Base-by-base conservation (phyloP, 106 monocot species). In the Platanthera zijinensis region DNA sequence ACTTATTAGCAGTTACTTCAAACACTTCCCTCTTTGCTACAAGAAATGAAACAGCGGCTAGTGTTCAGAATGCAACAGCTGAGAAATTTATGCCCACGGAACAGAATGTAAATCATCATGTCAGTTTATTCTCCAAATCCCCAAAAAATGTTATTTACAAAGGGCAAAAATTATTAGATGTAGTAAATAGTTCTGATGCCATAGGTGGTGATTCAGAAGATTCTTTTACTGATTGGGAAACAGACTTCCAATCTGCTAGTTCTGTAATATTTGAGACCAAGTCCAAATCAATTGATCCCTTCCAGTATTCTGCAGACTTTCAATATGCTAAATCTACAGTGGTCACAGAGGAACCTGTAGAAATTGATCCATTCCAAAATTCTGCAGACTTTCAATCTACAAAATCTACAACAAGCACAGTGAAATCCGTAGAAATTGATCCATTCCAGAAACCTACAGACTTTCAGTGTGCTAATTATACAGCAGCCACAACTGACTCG, bases 201-300 rank as follows among this genome's bases (percentile, higher is more conserved):
- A 73, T 80, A 74, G 72, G 13, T 32, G 73, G 47, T 71, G 76
- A 81, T 10, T 51, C 64, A 63, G 79, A 52, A 70, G 78, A 71
- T 12, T 80, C 87, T 79, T 86, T 88, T 76, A 77, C 84, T 76
- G 82, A 73, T 77, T 95, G 92, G 92, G 87, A 92, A 1, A 88
- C 78, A 47, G 92, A 85, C 8, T 95, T 95, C 66, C 95, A 82
- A 56, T 82, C 90, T 77, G 89, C 84, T 71, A 74, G 54, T 71
- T 61, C 80, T 45, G 64, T 52, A 52, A 52, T 50, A 21, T 18
- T 73, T 52, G 21, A 11, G 8, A 25, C 8, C 25, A 17, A 22
- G 73, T 52, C 50, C 52, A 50, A 73, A 73, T 13, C 0, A 51
- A 52, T 73, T 52, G 52, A 32, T 59, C 39, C 74, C 3, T 15